These are phyloP conservation scores for Hibiscus syriacus DNA, from an alignment of 345 rosid species.

Conservation along the genomic window DNA sequence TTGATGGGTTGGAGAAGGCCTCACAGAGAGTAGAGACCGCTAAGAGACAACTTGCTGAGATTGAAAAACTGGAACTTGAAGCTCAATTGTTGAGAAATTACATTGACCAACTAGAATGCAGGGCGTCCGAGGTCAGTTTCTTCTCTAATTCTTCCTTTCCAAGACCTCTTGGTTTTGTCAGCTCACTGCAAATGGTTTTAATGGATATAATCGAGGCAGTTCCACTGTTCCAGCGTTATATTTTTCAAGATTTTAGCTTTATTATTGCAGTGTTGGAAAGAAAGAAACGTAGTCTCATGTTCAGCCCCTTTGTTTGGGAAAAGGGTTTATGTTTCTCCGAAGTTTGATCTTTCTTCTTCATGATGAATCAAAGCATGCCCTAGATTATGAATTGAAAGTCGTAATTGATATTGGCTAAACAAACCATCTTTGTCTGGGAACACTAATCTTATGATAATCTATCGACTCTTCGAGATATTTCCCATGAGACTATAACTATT, in stretches of 20 bases:
- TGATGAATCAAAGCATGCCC: neutral
- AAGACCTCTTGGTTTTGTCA: neutral
- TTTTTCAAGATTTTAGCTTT: too few species aligned
- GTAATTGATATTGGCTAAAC: neutral
- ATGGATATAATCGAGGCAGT: too few species aligned
- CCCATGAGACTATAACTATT: neutral
- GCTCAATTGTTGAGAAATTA: conserved; percentile 43
- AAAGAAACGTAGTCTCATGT: too few species aligned
- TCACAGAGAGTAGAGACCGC: conserved; percentile 72
- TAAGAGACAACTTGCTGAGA: conserved; percentile 58
- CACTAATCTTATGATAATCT: too few species aligned
- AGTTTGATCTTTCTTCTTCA: neutral
- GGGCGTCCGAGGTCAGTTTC: conserved; percentile 30
- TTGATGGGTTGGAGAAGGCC: conserved; percentile 71
- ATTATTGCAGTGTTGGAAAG: too few species aligned
- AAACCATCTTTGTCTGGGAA: neutral
- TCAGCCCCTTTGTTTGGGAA: too few species aligned
- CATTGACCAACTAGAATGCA: conserved; percentile 12
- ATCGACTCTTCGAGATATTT: neutral
- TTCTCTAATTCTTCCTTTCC: neutral
- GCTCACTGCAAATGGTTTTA: neutral
- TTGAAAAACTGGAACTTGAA: conserved; percentile 64
- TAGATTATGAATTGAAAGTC: neutral
- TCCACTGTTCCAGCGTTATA: too few species aligned
- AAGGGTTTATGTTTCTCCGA: neutral